phyloP scores from a whole-genome alignment of 1,284 basidiomycete genomes.

The Moniliella sp. region DNA sequence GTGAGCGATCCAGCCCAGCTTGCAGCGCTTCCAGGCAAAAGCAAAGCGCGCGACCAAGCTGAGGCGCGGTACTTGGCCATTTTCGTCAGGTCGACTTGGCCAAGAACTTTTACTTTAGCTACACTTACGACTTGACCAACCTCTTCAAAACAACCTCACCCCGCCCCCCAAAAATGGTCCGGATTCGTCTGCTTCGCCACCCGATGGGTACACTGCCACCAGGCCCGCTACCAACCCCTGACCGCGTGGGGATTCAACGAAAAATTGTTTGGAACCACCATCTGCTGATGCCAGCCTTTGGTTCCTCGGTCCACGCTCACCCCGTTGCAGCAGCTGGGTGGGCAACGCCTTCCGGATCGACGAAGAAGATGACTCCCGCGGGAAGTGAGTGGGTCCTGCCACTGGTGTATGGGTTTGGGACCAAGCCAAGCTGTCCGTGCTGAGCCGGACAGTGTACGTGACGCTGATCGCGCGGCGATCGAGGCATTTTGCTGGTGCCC shows the following conservation, averaged over 20 bases:
- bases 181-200: too few relatives aligned
- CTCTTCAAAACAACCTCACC: conserved; percentile 79
- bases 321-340: too few relatives aligned
- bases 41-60: conserved; percentile 23
- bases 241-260: conserved; percentile 49
- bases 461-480: conserved; percentile 83
- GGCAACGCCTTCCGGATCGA: too few relatives aligned
- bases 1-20: conserved; percentile 17
- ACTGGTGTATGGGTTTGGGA: conserved; percentile 81
- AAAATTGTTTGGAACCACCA: conserved; percentile 91
- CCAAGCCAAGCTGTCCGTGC: conserved; percentile 81
- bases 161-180: too few relatives aligned
- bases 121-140: conserved; percentile 81
- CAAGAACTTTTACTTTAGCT: conserved; percentile 99
- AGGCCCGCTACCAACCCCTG: conserved; percentile 1
- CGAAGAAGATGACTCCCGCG: too few relatives aligned
- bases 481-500: conserved; percentile 79
- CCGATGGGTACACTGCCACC: too few relatives aligned
- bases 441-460: conserved; percentile 72
- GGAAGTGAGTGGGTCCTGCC: conserved; percentile 64
- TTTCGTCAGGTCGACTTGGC: conserved; percentile 96
- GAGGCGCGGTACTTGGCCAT: conserved; percentile 48
- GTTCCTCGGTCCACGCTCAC: conserved; percentile 10
- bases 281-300: conserved; percentile 49
- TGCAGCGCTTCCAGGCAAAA: conserved; percentile 12